Percentiles rank a stretch among this genome's conserved stretches.
Evolutionary conservation across 2,329 filamentous ascomycete species (phyloP).

Genomic region (Macrophomina phaseolina): DNA sequence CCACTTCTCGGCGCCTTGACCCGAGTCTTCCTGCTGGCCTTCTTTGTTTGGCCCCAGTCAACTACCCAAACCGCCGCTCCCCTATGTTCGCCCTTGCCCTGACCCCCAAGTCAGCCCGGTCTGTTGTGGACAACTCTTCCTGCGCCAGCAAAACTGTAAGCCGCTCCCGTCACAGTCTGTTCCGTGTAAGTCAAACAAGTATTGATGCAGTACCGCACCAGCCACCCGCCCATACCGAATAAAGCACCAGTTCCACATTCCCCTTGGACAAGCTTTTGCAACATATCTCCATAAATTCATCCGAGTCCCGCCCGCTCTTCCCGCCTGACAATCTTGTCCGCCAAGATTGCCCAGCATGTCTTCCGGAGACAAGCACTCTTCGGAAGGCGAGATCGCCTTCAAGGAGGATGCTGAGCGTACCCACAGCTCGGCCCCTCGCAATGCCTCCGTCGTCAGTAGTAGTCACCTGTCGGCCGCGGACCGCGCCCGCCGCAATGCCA

Average conservation of each 20-base stretch:
- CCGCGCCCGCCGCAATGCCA: conserved; percentile 42
- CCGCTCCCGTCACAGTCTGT: background rate
- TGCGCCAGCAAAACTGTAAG: conserved; percentile 12
- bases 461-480: conserved; percentile 44
- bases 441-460: conserved; percentile 31
- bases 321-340: background rate
- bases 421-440: conserved; percentile 25
- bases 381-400: conserved; percentile 31
- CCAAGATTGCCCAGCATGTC: conserved; percentile 21
- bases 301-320: background rate
- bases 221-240: background rate
- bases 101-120: background rate
- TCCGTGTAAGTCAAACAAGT: background rate
- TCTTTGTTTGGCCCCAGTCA: conserved; percentile 4
- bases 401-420: conserved; percentile 25
- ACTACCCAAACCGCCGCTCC: background rate
- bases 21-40: background rate
- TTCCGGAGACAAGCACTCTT: conserved; percentile 27
- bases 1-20: background rate
- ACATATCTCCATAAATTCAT: background rate
- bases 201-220: background rate
- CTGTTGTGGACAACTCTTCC: background rate
- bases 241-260: background rate
- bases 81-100: background rate
- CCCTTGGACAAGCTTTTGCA: background rate